Evolutionary conservation across 331 rosid species (phyloP).

Genomic region (Phaseolus coccineus): DNA sequence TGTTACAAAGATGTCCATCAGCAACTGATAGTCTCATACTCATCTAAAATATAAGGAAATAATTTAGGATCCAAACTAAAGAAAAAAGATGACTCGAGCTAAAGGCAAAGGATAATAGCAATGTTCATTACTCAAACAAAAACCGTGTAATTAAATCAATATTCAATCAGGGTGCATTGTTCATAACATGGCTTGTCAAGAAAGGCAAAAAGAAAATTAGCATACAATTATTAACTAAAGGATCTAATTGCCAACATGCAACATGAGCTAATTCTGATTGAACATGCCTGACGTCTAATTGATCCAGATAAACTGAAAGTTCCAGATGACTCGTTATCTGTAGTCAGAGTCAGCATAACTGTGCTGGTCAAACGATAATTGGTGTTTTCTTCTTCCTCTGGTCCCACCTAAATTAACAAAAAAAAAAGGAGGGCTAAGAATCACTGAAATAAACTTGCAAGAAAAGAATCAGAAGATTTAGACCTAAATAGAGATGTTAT

Average conservation of each 20-base stretch:
- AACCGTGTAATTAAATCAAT: not conserved
- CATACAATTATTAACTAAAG: not conserved
- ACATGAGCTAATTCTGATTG: slow-evolving; percentile 32
- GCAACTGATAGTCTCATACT: slow-evolving; percentile 78
- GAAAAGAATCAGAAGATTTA: slow-evolving; percentile 4
- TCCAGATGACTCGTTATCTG: slow-evolving; percentile 83
- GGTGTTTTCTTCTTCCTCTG: slow-evolving; percentile 83
- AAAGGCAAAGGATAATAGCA: not conserved
- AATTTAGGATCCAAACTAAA: slow-evolving; percentile 15
- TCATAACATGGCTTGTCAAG: slow-evolving; percentile 36
- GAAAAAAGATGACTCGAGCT: not conserved
- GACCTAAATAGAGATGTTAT: not conserved
- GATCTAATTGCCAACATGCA: slow-evolving; percentile 29
- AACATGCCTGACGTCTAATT: slow-evolving; percentile 84
- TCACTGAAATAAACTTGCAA: slow-evolving; percentile 22
- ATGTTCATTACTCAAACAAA: not conserved
- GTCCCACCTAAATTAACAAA: slow-evolving; percentile 70
- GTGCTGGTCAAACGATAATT: slow-evolving; percentile 90
- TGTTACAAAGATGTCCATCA: slow-evolving; percentile 95
- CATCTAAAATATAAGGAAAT: slow-evolving; percentile 63
- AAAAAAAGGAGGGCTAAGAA: slow-evolving; percentile 27
- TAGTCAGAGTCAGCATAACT: slow-evolving; percentile 90
- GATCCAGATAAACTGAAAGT: slow-evolving; percentile 93
- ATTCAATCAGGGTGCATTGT: slow-evolving; percentile 31
- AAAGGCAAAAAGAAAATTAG: not conserved